Evolutionary conservation across 352 stramenopile species (phyloP).

Genomic region (Pythium folliculosum): DNA sequence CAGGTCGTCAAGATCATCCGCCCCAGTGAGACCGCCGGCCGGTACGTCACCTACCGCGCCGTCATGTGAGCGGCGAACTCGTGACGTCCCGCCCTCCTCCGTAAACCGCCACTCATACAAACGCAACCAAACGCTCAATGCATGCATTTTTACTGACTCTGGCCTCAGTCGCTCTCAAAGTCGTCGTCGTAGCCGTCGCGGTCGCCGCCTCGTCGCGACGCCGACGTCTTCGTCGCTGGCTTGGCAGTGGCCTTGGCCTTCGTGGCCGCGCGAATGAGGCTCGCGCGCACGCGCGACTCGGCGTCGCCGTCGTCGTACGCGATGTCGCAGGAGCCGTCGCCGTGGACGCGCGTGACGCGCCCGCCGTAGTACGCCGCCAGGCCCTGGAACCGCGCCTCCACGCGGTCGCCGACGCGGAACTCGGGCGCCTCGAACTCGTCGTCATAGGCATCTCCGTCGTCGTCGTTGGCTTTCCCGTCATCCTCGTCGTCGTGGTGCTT

Average conservation of each 20-base stretch:
- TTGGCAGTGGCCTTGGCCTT: neutral
- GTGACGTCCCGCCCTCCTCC: neutral
- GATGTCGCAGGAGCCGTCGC: constrained; percentile 63
- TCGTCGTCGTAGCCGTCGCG: constrained; percentile 48
- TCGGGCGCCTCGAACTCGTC: constrained; percentile 33
- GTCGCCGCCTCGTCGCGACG: constrained; percentile 18
- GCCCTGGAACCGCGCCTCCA: constrained; percentile 70
- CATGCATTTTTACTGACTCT: neutral
- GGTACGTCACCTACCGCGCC: constrained; percentile 99
- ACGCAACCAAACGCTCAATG: neutral
- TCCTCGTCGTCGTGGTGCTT: constrained; percentile 23
- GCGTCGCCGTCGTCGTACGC: constrained; percentile 76
- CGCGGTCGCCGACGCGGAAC: constrained; percentile 53
- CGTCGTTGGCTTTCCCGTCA: constrained; percentile 21
- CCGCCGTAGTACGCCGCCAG: constrained; percentile 50
- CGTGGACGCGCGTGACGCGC: constrained; percentile 48
- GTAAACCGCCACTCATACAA: constrained; percentile 11
- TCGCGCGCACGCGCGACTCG: constrained; percentile 49
- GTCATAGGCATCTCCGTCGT: constrained; percentile 32
- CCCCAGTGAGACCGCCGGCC: constrained; percentile 97
- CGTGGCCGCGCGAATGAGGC: constrained; percentile 39
- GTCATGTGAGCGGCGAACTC: constrained; percentile 91
- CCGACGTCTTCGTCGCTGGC: constrained; percentile 14
- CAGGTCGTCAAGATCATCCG: constrained; percentile 99
- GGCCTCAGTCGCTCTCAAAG: constrained; percentile 55